phyloP scores from a whole-genome alignment of 345 rosid species.

The Eutrema yunnanense region DNA sequence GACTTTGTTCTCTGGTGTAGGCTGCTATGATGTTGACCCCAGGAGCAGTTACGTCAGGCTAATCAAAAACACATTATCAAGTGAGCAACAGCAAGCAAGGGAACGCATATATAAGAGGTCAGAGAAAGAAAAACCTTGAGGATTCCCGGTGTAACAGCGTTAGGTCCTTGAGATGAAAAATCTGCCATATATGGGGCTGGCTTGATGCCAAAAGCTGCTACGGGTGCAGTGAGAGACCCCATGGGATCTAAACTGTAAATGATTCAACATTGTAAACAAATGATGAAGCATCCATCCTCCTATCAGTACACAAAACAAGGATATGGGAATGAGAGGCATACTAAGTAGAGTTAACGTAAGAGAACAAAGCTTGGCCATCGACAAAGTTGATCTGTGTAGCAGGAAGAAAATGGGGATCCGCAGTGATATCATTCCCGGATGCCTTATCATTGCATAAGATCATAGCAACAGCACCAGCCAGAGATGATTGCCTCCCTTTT shows the following conservation, averaged over 20 bases:
- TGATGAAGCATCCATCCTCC: not conserved
- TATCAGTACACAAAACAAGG: not conserved
- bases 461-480: slow-evolving; percentile 8
- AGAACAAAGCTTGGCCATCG: not conserved
- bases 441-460: not conserved
- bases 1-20: not conserved
- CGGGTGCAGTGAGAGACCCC: not conserved
- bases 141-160: slow-evolving; percentile 1
- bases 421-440: not conserved
- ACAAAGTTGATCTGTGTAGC: slow-evolving; percentile 3
- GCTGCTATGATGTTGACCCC: not conserved
- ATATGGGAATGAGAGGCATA: not conserved
- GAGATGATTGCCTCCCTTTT: not conserved
- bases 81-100: not conserved
- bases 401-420: not conserved
- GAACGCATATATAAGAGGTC: not conserved
- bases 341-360: slow-evolving; percentile 13
- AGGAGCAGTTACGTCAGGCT: slow-evolving; percentile 6
- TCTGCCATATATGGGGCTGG: slow-evolving; percentile 3
- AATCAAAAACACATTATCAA: not conserved
- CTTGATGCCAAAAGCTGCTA: slow-evolving; percentile 4
- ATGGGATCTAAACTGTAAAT: not conserved
- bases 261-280: not conserved
- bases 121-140: not conserved
- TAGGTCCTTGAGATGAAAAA: slow-evolving; percentile 10